phyloP scores from a whole-genome alignment of 768 basidiomycete genomes.

The Kwoniella dejecticola region DNA sequence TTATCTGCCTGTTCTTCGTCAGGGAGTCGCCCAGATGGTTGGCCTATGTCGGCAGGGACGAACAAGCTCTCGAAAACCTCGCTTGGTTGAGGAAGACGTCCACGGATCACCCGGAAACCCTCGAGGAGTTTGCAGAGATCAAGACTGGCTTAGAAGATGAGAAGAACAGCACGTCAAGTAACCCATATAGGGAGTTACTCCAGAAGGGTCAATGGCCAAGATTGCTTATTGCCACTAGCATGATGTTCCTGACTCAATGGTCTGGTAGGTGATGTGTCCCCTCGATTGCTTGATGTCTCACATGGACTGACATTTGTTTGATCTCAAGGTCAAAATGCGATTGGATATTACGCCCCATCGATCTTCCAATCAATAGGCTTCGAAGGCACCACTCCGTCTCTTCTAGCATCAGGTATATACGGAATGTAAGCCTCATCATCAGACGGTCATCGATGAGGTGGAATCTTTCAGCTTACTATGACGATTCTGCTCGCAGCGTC shows the following conservation, averaged over 20 bases:
- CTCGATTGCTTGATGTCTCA: not conserved
- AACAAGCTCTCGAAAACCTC: constrained; percentile 60
- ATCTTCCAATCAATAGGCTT: constrained; percentile 53
- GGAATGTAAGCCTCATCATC: constrained; percentile 45
- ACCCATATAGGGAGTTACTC: constrained; percentile 73
- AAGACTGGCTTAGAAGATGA: constrained; percentile 77
- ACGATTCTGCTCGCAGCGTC: no score
- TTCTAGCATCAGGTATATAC: constrained; percentile 57
- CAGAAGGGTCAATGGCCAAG: constrained; percentile 78
- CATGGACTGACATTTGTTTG: not conserved
- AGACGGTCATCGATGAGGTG: not conserved
- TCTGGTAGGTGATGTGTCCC: constrained; percentile 65
- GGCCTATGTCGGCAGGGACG: constrained; percentile 49
- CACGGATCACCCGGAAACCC: constrained; percentile 51
- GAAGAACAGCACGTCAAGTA: constrained; percentile 63
- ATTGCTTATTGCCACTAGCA: constrained; percentile 69
- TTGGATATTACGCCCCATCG: constrained; percentile 58
- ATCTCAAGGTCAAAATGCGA: constrained; percentile 63
- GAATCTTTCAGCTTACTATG: no score
- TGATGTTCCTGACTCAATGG: constrained; percentile 73
- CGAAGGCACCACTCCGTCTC: constrained; percentile 45
- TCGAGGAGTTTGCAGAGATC: constrained; percentile 64
- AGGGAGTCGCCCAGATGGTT: constrained; percentile 56
- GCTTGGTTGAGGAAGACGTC: constrained; percentile 55
- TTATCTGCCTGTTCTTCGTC: constrained; percentile 36